Base-by-base conservation (phyloP, 1,284 basidiomycete species). In the Puccinia novopanici region DNA sequence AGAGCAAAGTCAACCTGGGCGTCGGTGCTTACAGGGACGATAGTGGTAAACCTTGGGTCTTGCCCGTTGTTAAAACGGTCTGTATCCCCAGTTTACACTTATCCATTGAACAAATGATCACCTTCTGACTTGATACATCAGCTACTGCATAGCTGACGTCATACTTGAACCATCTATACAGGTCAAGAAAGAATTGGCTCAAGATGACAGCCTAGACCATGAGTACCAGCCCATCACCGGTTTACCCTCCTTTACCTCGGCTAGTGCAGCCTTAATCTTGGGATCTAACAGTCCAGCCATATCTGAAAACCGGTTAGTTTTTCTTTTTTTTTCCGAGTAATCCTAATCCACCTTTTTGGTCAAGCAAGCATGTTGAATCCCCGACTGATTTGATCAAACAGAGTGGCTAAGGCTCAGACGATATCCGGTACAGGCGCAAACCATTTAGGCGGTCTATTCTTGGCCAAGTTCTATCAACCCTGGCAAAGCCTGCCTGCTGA, bases 351-450 rank as follows among this genome's bases (percentile, higher is more conserved):
- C 12, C 55, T 22, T 8, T 22, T 34, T 34, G 55, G 10, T 24
- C n/a, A n/a, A n/a, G n/a, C 22, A n/a, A 24, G n/a, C 22, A 24
- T 22, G 10, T 59, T 59, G 12, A 17, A 67, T 67, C 17, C 63
- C 30, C 37, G 10, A 48, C 2, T 48, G 45, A 48, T 48, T 19
- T 48, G 22, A 13, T n/a, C 19, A 30, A 52, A 34, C 61, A 73
- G 42, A 22, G 88, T 82, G 45, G 48, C 45, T 76, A 92, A 91
- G 84, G 91, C 93, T 57, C 95, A 98, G 87, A 95, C 95, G 17
- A 92, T 97, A 84, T 97, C 95, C 22, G 93, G 95, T 50, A 98
- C 96, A 0, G 96, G 97, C 81, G 96, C 95, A 72, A 93, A 98
- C 87, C 94, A 97, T 86, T 88, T 98, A 42, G 97, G 92, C 42